Conservation (phyloP, 306 rosid genomes). For the Astragalus membranaceus region DNA sequence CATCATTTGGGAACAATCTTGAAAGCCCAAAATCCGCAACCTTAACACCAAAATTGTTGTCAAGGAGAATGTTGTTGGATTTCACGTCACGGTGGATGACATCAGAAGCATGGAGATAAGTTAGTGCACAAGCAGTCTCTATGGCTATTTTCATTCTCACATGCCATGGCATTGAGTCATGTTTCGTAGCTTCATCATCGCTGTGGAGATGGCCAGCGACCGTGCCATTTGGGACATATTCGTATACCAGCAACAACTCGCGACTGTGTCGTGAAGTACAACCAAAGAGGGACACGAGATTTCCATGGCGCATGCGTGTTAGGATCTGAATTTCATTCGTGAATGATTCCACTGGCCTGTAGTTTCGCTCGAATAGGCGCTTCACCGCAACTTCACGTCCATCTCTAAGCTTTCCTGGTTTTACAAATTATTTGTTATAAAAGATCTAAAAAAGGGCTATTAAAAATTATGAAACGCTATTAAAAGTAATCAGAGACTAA, state of each 20-base stretch:
- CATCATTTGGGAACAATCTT: conserved; percentile 43
- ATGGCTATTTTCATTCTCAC: conserved; percentile 51
- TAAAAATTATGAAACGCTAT: no score
- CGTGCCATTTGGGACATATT: conserved; percentile 53
- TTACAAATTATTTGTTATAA: no score
- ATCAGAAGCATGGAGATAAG: conserved; percentile 59
- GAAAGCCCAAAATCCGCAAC: conserved; percentile 76
- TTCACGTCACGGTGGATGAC: conserved; percentile 42
- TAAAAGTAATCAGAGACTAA: no score
- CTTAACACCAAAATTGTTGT: conserved; percentile 37
- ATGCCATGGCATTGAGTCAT: conserved; percentile 34
- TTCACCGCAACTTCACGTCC: conserved; percentile 71
- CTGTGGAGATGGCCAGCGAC: conserved; percentile 50
- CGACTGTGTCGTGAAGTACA: conserved; percentile 42
- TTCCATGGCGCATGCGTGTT: conserved; percentile 40
- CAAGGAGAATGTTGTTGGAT: conserved; percentile 61
- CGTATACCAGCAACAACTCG: conserved; percentile 37
- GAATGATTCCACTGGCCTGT: conserved; percentile 46
- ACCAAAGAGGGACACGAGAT: conserved; percentile 60
- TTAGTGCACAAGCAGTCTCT: conserved; percentile 50
- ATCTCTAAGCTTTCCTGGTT: conserved; percentile 48
- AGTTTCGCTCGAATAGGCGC: conserved; percentile 48
- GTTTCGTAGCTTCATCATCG: conserved; percentile 9
- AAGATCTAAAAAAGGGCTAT: no score
- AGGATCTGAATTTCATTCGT: conserved; percentile 55